phyloP scores from a whole-genome alignment of 257 asterid genomes.

The Knoxia roxburghii region DNA sequence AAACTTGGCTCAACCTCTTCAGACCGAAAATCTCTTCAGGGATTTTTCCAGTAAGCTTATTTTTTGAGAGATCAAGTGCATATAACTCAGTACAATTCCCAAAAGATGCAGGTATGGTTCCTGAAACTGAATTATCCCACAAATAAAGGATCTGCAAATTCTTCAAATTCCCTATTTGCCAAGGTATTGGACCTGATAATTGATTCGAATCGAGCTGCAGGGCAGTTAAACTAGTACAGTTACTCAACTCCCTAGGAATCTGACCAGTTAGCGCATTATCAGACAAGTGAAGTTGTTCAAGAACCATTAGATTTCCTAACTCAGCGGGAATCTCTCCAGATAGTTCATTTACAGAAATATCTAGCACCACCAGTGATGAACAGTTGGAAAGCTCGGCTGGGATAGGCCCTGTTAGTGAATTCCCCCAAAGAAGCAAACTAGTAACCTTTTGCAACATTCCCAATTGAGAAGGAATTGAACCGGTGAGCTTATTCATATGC shows the following conservation, averaged over 20 bases:
- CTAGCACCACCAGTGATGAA: constrained; percentile 69
- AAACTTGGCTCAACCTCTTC: constrained; percentile 72
- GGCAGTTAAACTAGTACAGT: constrained; percentile 67
- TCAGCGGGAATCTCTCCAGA: constrained; percentile 70
- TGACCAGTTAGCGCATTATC: constrained; percentile 59
- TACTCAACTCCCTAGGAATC: constrained; percentile 62
- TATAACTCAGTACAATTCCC: constrained; percentile 84
- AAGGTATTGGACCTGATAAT: constrained; percentile 68
- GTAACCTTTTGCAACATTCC: constrained; percentile 71
- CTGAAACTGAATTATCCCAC: constrained; percentile 85
- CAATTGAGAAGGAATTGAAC: constrained; percentile 58
- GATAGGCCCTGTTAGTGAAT: constrained; percentile 54
- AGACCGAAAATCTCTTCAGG: constrained; percentile 77
- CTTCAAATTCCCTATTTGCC: constrained; percentile 62
- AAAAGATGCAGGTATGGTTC: constrained; percentile 63
- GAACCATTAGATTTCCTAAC: constrained; percentile 48
- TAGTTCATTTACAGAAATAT: constrained; percentile 61
- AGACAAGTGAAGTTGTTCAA: constrained; percentile 81
- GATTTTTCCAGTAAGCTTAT: constrained; percentile 72
- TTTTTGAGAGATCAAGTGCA: constrained; percentile 77
- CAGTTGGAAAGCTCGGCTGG: constrained; percentile 60
- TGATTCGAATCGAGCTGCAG: constrained; percentile 82
- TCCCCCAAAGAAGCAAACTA: constrained; percentile 86
- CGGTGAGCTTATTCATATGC: constrained; percentile 80
- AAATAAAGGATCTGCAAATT: constrained; percentile 72